Base-by-base conservation (phyloP, 176 grass and related monocot species). In the Oryza australiensis region DNA sequence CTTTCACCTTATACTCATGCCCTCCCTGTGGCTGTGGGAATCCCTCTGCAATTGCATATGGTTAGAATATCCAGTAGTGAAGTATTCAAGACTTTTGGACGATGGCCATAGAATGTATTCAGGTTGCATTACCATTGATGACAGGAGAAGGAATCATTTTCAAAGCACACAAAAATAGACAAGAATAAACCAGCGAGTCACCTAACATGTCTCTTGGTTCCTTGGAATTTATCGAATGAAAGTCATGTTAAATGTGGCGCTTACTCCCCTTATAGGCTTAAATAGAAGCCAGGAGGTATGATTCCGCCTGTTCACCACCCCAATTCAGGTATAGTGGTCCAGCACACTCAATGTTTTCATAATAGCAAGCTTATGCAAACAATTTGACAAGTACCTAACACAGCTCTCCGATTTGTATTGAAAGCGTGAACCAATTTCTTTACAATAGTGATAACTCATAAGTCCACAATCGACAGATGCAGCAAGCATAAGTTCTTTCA, bases 91-190 rank as follows among this genome's bases (percentile, higher is more conserved):
- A 9, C 49, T 55, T 64, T 24, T 62, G 3, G 4, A 7, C 2
- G 26, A 34, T 81, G 42, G 16, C n/a, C 7, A 26, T 28, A 26
- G 6, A 48, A 80, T 30, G 6, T 35, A n/a, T 43, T 46, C 59
- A 9, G 11, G 33, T 85, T 12, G 7, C 18, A 35, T 14, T 30
- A 41, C 10, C 3, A 42, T 53, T 64, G 55, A 30, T 30, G 7
- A 87, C 8, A 33, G 42, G 64, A 64, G 11, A 82, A n/a, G 30
- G 55, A 64, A 40, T 22, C 53, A n/a, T 49, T 3, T 77, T 68
- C 42, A 26, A 68, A 74, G 23, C 24, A 28, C 77, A 46, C 23
- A 22, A 35, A 76, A 80, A 16, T 45, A 68, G 26, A 71, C 79
- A 64, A 40, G 12, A 65, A 64, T 6, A 73, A 33, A 43, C 65